Evolutionary conservation across 106 monocot genomes (phyloP).

Genomic region (Platanthera guangdongensis): DNA sequence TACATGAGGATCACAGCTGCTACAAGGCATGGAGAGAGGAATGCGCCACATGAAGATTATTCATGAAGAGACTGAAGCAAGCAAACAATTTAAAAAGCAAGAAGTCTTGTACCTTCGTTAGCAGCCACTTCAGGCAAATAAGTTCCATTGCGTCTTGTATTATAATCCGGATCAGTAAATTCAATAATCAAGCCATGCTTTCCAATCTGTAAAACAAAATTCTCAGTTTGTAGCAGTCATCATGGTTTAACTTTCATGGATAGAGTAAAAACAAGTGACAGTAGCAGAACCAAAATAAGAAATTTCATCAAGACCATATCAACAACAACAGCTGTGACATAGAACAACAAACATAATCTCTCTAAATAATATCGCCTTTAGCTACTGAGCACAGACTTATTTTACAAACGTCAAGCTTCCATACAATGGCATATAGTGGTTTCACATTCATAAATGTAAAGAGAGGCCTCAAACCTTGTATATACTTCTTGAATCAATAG

Average conservation of each 20-base stretch:
- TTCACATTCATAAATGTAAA: no score
- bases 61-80: background rate
- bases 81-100: background rate
- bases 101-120: constrained; percentile 56
- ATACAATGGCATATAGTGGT: no score
- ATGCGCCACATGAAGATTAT: background rate
- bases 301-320: background rate
- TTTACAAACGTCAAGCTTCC: no score
- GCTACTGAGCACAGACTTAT: background rate
- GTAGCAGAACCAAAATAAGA: background rate
- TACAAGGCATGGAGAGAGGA: background rate
- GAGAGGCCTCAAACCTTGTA: no score
- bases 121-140: constrained; percentile 96
- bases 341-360: background rate
- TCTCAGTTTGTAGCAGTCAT: background rate
- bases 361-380: background rate
- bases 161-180: constrained; percentile 83
- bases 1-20: no score
- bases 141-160: constrained; percentile 67
- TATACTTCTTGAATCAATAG: no score
- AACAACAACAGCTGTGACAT: background rate
- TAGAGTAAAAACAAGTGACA: background rate
- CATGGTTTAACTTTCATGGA: background rate
- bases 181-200: constrained; percentile 97
- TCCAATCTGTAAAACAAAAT: constrained; percentile 53